phyloP scores from a whole-genome alignment of 2,329 filamentous ascomycete genomes.

The Venturiaceae sp. region DNA sequence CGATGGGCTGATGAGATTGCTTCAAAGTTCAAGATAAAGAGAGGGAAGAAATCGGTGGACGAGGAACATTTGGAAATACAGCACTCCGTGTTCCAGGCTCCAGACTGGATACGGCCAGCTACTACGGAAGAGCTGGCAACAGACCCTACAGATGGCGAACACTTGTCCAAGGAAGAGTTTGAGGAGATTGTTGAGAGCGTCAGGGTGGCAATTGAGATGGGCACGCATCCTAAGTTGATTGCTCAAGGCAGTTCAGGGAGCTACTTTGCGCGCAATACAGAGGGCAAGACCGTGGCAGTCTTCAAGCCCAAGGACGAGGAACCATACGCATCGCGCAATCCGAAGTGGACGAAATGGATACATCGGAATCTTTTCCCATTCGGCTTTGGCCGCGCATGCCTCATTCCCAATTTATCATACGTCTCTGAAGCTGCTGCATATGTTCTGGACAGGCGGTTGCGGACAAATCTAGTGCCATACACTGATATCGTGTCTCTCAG shows the following conservation, averaged over 20 bases:
- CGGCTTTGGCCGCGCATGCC: slow-evolving; percentile 87
- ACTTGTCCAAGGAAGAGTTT: slow-evolving; percentile 72
- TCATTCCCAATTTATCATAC: slow-evolving; percentile 96
- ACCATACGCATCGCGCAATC: slow-evolving; percentile 91
- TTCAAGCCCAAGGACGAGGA: slow-evolving; percentile 99
- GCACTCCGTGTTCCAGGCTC: slow-evolving; percentile 91
- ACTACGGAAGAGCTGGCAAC: slow-evolving; percentile 63
- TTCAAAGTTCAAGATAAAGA: slow-evolving; percentile 84
- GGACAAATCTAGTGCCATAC: slow-evolving; percentile 88
- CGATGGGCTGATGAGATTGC: slow-evolving; percentile 98
- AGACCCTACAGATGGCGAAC: slow-evolving; percentile 45
- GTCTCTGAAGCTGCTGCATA: slow-evolving; percentile 97
- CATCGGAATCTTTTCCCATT: slow-evolving; percentile 95
- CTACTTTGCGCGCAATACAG: slow-evolving; percentile 88
- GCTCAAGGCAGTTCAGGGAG: slow-evolving; percentile 94
- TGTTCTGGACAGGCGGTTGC: slow-evolving; percentile 80
- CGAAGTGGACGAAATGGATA: slow-evolving; percentile 99
- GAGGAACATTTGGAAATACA: slow-evolving; percentile 91
- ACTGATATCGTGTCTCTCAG: slow-evolving; percentile 91
- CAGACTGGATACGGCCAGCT: slow-evolving; percentile 74
- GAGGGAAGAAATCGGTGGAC: slow-evolving; percentile 62
- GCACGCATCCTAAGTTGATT: slow-evolving; percentile 90
- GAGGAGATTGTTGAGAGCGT: slow-evolving; percentile 86
- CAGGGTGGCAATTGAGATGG: slow-evolving; percentile 78
- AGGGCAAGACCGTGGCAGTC: slow-evolving; percentile 91